A percentile compares a stretch with the other conserved stretches of the same genome.
phyloP scores from a whole-genome alignment of 805 yeast genomes.

The Sugiyamaella smithiae region DNA sequence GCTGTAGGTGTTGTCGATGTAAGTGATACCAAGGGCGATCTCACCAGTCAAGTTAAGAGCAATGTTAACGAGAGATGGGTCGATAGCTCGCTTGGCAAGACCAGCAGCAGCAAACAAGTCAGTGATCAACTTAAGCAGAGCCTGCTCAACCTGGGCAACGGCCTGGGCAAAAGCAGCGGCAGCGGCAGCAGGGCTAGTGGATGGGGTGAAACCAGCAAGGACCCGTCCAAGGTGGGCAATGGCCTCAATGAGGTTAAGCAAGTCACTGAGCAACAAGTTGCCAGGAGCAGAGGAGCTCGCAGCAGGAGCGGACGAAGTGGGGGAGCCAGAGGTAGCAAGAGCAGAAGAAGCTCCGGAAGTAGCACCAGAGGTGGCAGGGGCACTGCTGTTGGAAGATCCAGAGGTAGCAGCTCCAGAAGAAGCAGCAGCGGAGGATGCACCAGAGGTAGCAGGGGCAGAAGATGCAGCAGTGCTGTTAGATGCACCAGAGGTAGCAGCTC shows the following conservation, averaged over 20 bases:
- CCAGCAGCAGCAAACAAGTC: background rate
- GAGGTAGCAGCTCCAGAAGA: background rate
- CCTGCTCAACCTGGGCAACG: background rate
- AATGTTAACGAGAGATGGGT: background rate
- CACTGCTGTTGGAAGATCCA: background rate
- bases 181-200: background rate
- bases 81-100: background rate
- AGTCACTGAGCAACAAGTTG: background rate
- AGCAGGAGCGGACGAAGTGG: conserved; percentile 2
- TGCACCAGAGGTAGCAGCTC: conserved; percentile 3
- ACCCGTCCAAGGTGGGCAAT: background rate
- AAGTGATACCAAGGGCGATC: background rate
- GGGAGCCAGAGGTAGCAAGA: background rate
- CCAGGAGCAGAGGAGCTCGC: background rate
- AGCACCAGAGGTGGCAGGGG: background rate
- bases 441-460: conserved; percentile 3
- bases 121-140: background rate
- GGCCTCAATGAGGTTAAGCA: background rate
- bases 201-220: background rate
- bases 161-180: background rate
- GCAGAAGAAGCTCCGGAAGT: background rate
- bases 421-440: background rate
- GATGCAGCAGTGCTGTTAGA: background rate
- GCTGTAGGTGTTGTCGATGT: background rate
- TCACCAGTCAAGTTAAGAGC: conserved; percentile 4